phyloP scores from a whole-genome alignment of 2,329 filamentous ascomycete species.

The Myrmaecium sp. region DNA sequence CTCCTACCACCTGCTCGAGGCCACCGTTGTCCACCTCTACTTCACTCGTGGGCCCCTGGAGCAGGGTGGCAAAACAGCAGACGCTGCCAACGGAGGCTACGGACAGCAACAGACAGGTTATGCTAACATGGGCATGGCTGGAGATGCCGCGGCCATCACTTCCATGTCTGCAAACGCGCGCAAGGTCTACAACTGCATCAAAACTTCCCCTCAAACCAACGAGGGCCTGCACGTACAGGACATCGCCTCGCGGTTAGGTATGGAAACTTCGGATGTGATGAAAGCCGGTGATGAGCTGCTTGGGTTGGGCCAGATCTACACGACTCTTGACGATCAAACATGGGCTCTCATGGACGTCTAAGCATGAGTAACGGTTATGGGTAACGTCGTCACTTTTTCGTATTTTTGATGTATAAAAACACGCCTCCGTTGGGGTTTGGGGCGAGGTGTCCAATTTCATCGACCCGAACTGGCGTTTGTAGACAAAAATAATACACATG shows the following conservation, averaged over 20 bases:
- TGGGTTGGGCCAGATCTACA: conserved; percentile 60
- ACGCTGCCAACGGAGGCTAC: conserved; percentile 8
- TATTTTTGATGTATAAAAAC: no score
- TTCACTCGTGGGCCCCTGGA: conserved; percentile 52
- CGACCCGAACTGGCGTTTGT: conserved; percentile 13
- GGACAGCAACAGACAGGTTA: conserved; percentile 9
- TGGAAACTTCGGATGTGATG: conserved; percentile 54
- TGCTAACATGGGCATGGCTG: conserved; percentile 16
- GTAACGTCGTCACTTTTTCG: no score
- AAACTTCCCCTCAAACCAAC: conserved; percentile 49
- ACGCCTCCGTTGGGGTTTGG: no score
- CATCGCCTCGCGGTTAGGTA: conserved; percentile 47
- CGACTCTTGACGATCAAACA: conserved; percentile 82
- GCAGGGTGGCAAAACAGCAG: conserved; percentile 21
- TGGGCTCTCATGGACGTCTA: conserved; percentile 68
- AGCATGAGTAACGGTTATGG: no score
- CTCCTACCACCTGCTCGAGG: conserved; percentile 80
- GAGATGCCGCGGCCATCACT: conserved; percentile 18
- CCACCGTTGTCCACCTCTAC: conserved; percentile 72
- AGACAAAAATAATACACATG: conserved; percentile 24
- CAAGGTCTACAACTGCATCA: conserved; percentile 56
- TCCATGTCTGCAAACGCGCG: conserved; percentile 40
- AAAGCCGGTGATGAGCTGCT: conserved; percentile 70
- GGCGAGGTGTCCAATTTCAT: no score
- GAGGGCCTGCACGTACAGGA: conserved; percentile 72